A percentile compares a stretch with the other conserved stretches of the same genome.
Evolutionary conservation across 352 stramenopile genomes (phyloP).

Genomic region (Phytophthora fragariaefolia): DNA sequence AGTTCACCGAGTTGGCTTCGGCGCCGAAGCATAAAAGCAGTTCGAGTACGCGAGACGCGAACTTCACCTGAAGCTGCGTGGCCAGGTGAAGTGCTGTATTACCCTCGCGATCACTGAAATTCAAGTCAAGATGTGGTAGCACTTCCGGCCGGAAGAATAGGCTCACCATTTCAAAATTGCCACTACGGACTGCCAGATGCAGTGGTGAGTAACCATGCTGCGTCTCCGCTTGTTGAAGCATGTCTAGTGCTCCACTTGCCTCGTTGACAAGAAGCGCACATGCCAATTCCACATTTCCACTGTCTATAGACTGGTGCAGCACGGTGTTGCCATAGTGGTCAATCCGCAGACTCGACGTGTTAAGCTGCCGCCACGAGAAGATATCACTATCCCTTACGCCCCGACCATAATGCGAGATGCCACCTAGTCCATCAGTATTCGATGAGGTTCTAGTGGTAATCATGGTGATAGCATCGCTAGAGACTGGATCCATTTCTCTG

Average conservation of each 20-base stretch:
- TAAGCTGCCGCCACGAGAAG: conserved; percentile 32
- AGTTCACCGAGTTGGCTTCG: conserved; percentile 65
- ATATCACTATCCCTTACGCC: conserved; percentile 4
- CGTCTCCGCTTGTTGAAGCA: conserved; percentile 61
- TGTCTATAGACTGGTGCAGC: conserved; percentile 56
- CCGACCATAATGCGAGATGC: conserved; percentile 13
- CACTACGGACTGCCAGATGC: conserved; percentile 64
- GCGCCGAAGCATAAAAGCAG: conserved; percentile 76
- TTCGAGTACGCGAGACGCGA: conserved; percentile 72
- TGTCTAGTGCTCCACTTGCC: conserved; percentile 42
- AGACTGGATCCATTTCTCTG: conserved; percentile 18
- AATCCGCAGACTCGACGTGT: conserved; percentile 36
- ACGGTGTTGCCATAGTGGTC: conserved; percentile 66
- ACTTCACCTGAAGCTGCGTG: conserved; percentile 61
- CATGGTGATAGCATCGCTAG: conserved; percentile 22
- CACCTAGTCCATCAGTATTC: not conserved
- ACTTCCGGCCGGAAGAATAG: conserved; percentile 84
- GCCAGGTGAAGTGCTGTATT: conserved; percentile 77
- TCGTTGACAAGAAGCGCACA: conserved; percentile 60
- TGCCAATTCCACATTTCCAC: conserved; percentile 51
- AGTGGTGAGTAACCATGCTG: conserved; percentile 67
- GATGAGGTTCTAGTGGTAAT: conserved; percentile 24
- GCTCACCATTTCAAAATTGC: conserved; percentile 67
- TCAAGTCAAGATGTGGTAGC: conserved; percentile 67
- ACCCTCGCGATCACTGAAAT: conserved; percentile 70